Conservation (phyloP, 305 asterid species). For the Rubia tinctorum region DNA sequence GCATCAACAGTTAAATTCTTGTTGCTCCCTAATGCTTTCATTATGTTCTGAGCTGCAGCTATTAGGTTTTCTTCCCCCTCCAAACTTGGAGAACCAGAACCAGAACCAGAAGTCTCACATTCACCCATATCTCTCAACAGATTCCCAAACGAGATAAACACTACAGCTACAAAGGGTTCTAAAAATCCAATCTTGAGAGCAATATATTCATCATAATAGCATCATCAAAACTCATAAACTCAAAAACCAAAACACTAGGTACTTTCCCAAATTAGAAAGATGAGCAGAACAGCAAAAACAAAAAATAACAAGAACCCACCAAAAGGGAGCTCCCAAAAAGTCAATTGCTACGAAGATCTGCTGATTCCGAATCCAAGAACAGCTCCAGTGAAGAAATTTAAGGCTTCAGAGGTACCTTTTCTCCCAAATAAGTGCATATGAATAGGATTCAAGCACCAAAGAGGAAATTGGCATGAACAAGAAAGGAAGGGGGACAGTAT, state of each 20-base stretch:
- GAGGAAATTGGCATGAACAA: background rate
- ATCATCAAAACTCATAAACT: background rate
- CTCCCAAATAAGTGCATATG: background rate
- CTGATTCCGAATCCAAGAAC: conserved; percentile 8
- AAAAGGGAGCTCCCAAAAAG: background rate
- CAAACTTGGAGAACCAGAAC: conserved; percentile 25
- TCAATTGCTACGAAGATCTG: conserved; percentile 13
- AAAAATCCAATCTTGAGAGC: conserved; percentile 8
- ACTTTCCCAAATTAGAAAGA: conserved; percentile 10
- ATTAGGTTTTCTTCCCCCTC: conserved; percentile 74
- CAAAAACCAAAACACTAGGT: background rate
- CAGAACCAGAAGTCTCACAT: conserved; percentile 22
- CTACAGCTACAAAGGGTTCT: conserved; percentile 1
- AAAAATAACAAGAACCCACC: conserved; percentile 7
- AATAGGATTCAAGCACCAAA: background rate
- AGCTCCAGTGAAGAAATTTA: background rate
- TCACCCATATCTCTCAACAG: conserved; percentile 52
- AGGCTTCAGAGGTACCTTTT: background rate
- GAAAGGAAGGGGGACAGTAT: background rate
- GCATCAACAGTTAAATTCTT: conserved; percentile 48
- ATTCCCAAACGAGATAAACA: conserved; percentile 13
- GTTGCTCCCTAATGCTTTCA: conserved; percentile 53
- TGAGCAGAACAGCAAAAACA: background rate
- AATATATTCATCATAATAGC: background rate
- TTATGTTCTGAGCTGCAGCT: conserved; percentile 58